These are phyloP conservation scores for Tetraselmis chui DNA, from an alignment of 139 green algal species.

Conservation along the genomic window DNA sequence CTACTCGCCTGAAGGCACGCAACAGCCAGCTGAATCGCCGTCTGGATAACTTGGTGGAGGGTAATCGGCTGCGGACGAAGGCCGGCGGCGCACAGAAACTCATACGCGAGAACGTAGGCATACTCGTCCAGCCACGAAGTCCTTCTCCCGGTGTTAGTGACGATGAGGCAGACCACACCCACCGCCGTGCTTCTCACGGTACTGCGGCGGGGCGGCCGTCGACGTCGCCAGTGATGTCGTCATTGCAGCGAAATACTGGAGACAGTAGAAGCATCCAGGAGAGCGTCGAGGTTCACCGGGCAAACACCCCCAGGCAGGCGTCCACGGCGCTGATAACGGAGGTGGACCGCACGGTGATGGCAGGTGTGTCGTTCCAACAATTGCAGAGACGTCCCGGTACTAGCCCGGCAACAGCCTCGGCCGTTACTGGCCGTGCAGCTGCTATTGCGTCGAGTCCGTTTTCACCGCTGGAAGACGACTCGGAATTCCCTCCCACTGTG, in stretches of 20 bases:
- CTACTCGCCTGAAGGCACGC: background rate
- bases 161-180: background rate
- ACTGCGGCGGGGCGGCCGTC: too few species aligned
- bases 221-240: background rate
- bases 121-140: background rate
- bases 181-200: background rate
- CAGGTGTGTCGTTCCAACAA: background rate
- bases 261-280: background rate
- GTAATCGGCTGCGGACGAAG: background rate
- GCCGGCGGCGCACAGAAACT: background rate
- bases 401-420: background rate
- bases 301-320: background rate
- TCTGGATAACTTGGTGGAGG: background rate
- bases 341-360: background rate
- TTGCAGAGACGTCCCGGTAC: background rate
- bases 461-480: too few species aligned
- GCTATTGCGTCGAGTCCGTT: too few species aligned
- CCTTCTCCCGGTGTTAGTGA: background rate
- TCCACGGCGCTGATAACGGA: background rate
- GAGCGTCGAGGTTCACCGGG: background rate
- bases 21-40: background rate
- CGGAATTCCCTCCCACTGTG: too few species aligned
- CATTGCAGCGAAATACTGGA: too few species aligned
- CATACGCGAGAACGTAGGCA: background rate
- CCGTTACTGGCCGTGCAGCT: too few species aligned